Percentiles rank a stretch among this genome's conserved stretches.
phyloP scores from a whole-genome alignment of 495 filamentous ascomycete species.

The Lophiotrema nucula region DNA sequence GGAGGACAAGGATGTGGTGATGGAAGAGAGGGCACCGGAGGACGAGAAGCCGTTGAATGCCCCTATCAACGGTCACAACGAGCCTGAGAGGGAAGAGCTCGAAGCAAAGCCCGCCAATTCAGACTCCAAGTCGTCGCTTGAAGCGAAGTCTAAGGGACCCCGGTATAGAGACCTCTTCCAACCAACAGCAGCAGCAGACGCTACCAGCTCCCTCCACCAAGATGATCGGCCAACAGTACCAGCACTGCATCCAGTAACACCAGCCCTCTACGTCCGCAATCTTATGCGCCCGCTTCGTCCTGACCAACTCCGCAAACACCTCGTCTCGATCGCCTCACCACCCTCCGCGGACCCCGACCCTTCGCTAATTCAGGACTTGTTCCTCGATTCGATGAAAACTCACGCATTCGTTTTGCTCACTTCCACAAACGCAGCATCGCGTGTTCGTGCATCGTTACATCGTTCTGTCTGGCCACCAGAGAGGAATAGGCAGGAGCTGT shows the following conservation, averaged over 20 bases:
- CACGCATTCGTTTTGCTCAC: slow-evolving; percentile 79
- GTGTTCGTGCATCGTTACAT: slow-evolving; percentile 77
- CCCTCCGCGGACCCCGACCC: slow-evolving; percentile 49
- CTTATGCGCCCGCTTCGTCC: slow-evolving; percentile 84
- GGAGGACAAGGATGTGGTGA: slow-evolving; percentile 32
- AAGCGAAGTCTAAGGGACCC: slow-evolving; percentile 22
- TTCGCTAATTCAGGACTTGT: slow-evolving; percentile 63
- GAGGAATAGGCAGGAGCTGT: slow-evolving; percentile 76
- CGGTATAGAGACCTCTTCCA: slow-evolving; percentile 25
- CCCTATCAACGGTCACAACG: background rate
- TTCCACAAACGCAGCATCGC: slow-evolving; percentile 65
- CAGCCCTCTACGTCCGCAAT: slow-evolving; percentile 85
- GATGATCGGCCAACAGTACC: slow-evolving; percentile 57
- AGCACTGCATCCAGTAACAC: slow-evolving; percentile 77
- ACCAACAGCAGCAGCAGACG: background rate
- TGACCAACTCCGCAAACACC: slow-evolving; percentile 59
- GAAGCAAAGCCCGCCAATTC: too few species aligned
- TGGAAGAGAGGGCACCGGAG: slow-evolving; percentile 20
- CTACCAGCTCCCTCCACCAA: background rate
- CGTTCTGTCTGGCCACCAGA: slow-evolving; percentile 82
- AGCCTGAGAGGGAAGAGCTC: background rate
- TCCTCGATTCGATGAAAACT: slow-evolving; percentile 79
- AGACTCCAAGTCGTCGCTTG: background rate
- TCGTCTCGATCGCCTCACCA: slow-evolving; percentile 64
- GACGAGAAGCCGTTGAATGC: slow-evolving; percentile 10